Percentiles rank a stretch among this genome's conserved stretches.
Evolutionary conservation across 495 filamentous ascomycete genomes (phyloP).

Genomic region (Penicillium parvum): DNA sequence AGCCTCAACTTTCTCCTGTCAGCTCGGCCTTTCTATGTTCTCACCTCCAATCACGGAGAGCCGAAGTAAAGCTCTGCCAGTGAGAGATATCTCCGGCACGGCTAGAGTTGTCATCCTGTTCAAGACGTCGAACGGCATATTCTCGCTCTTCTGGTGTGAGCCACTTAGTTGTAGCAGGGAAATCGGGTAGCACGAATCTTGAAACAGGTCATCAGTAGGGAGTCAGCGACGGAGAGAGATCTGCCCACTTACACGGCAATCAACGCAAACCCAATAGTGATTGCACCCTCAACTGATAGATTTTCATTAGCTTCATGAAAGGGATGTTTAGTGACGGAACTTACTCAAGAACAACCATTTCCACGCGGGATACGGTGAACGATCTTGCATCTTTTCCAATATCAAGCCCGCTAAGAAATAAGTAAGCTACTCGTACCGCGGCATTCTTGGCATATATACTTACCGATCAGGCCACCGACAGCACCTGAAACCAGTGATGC

Average conservation of each 20-base stretch:
- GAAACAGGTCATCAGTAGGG: neutral
- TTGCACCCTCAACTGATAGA: conserved; percentile 5
- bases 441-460: neutral
- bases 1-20: neutral
- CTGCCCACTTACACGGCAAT: conserved; percentile 1
- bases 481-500: conserved; percentile 5
- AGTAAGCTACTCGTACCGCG: neutral
- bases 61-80: conserved; percentile 3
- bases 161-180: conserved; percentile 1
- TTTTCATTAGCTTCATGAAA: conserved; percentile 1
- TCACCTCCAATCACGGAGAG: conserved; percentile 3
- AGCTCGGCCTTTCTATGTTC: neutral
- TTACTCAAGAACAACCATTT: conserved; percentile 9
- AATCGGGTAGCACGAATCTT: conserved; percentile 1
- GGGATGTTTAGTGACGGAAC: neutral
- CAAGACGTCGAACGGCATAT: conserved; percentile 2
- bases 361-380: conserved; percentile 5
- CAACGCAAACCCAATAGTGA: conserved; percentile 6
- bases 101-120: conserved; percentile 1
- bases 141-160: neutral
- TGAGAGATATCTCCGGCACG: conserved; percentile 4
- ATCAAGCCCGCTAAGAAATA: conserved; percentile 4
- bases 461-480: conserved; percentile 7
- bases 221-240: neutral
- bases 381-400: conserved; percentile 8